These are phyloP conservation scores for Moesziomyces sp. DNA, from an alignment of 1,284 basidiomycete genomes.

Conservation along the genomic window DNA sequence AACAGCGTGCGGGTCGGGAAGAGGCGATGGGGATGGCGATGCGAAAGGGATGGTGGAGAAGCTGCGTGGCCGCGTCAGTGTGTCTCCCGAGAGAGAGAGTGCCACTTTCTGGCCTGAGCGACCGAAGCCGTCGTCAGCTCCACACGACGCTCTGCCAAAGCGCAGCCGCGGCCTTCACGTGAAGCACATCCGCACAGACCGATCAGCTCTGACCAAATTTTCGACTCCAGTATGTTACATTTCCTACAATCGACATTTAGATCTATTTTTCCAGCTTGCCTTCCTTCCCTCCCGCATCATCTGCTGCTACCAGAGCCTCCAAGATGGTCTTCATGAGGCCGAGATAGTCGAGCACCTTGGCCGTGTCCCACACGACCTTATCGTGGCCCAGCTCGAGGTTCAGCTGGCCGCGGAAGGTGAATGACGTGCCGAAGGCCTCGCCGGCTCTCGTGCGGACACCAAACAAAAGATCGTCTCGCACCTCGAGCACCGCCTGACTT, in stretches of 20 bases:
- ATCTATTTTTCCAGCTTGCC: neutral
- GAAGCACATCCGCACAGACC: constrained; percentile 43
- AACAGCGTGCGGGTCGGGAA: no score
- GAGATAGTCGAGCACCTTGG: constrained; percentile 34
- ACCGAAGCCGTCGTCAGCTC: constrained; percentile 36
- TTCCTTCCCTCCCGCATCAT: constrained; percentile 3
- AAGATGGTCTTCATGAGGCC: constrained; percentile 30
- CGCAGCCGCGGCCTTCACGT: constrained; percentile 11
- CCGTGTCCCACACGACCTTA: constrained; percentile 36
- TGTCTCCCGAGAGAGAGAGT: constrained; percentile 2
- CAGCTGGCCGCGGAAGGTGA: constrained; percentile 42
- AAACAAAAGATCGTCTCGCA: constrained; percentile 26
- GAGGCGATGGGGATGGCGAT: neutral
- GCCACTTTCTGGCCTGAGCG: neutral
- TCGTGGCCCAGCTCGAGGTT: constrained; percentile 44
- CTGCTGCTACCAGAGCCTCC: constrained; percentile 24
- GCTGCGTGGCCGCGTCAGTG: constrained; percentile 20
- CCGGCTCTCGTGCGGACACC: constrained; percentile 40
- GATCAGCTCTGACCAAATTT: constrained; percentile 21
- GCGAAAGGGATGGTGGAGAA: constrained; percentile 2
- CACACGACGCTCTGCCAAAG: constrained; percentile 19
- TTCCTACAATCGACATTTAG: neutral
- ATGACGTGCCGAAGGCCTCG: constrained; percentile 45
- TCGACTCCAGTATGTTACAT: constrained; percentile 17
- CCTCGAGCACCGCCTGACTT: constrained; percentile 3